Base-by-base conservation (phyloP, 73 alveolate species). In the Loxodes magnus region DNA sequence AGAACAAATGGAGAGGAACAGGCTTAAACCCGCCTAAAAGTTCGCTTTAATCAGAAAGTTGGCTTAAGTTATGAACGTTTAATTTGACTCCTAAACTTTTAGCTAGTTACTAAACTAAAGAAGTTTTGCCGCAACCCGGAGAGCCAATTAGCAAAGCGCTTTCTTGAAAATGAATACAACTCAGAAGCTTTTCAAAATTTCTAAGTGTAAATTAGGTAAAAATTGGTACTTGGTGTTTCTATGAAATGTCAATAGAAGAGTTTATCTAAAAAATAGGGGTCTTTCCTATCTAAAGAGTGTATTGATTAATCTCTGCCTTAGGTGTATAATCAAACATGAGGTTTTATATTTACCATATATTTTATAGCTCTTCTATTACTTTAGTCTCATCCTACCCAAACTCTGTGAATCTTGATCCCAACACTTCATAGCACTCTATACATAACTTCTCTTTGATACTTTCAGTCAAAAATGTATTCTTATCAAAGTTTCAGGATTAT, bases 11-110 rank as follows among this genome's bases (percentile, higher is more conserved):
- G 19, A 80, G 69, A 38, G 88, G 88, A 33, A 92, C 83, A 15
- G 99, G 99, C 53, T 90, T 92, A 48, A 84, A 92, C 35, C 99
- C 99, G 30, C 99, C 99, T n/a, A 92, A 64, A 30, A 92, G 57
- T 59, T 92, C 99, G 21, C 88, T 61, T 36, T 93, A 79, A 52
- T 92, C 99, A 3, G 99, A 82, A 39, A 82, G 84, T 67, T 92
- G 90, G 44, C 88, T 77, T 84, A 92, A 52, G 64, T 92, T 92
- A 51, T 83, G 84, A 4, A 92, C 94, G 67, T 88, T 81, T 20
- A 92, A 77, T 65, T 80, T 88, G 51, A 67, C 82, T 37, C 81
- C 78, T 49, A 88, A 67, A 37, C 84, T 51, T 25, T 80, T 70
- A 17, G 97, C 87, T 43, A 90, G 61, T 53, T 84, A 68, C 56